Evolutionary conservation across 208 protist genomes (phyloP), one percentile per base, ranked within the genome.

Genomic region (Crithidia mellificae): DNA sequence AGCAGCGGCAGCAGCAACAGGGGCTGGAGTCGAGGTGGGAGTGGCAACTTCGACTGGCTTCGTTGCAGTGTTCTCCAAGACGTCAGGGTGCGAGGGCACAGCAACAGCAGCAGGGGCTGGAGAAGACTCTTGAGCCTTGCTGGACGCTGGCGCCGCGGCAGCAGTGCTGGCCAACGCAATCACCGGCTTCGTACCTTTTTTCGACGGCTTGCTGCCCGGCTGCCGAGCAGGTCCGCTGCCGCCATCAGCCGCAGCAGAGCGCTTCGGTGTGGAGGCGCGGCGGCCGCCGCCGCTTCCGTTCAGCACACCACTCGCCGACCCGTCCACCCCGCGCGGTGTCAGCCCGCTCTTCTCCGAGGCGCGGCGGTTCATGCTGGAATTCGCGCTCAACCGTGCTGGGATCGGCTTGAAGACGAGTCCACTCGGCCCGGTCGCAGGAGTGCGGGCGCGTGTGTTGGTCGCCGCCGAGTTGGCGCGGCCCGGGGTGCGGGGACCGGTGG

Each of bases 371-470:
- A 24, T 36, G n/a, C 29, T 59, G 20, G 49, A 27, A 36, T 36
- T 39, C 22, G 25, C 30, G 25, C 63, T 68, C 11, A 56, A 51
- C 11, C 63, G 63, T 6, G 36, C 39, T 11, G 63, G 63, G 22
- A 59, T 25, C 9, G 63, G 36, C 51, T 68, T 56, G 51, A 68
- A 53, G 9, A 65, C 34, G 2, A 65, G 1, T 5, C 32, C 20
- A 20, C 47, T 65, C 41, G 41, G 44, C 2, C 59, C 46, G 20
- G 59, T 34, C 47, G 20, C 29, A 1, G 59, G 22, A 9, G 43
- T 41, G 41, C 56, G 56, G 27, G 56, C 41, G 6, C 56, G 41
- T 9, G 56, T 51, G 24, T 29, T 50, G n/a, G 56, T 1, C 27
- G 56, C 19, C 17, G 46, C 11, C 6, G 44, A 30, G 5, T 53